Evolutionary conservation across 2,329 filamentous ascomycete species (phyloP).

Genomic region (Penicillium hesseltinei): DNA sequence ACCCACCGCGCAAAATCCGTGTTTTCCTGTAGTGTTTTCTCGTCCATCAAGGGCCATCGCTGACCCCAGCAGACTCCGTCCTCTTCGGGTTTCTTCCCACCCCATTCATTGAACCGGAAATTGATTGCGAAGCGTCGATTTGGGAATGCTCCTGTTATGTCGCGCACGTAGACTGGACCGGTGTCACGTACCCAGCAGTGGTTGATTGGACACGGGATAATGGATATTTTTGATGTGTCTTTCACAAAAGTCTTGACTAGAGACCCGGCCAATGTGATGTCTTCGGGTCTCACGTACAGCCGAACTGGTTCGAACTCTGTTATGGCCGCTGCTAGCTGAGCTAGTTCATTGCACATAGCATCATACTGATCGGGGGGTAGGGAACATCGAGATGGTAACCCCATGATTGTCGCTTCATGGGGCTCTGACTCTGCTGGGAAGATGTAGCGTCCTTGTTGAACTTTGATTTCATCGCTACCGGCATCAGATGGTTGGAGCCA

Average conservation of each 20-base stretch:
- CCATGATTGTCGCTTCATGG: constrained; percentile 13
- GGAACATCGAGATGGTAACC: constrained; percentile 7
- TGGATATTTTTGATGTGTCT: constrained; percentile 7
- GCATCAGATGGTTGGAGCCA: neutral
- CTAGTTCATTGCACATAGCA: constrained; percentile 14
- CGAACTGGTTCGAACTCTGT: constrained; percentile 25
- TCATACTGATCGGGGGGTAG: constrained; percentile 6
- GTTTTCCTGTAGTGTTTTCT: constrained; percentile 14
- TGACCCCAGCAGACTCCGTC: constrained; percentile 14
- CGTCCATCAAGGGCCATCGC: constrained; percentile 16
- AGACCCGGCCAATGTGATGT: constrained; percentile 14
- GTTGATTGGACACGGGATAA: constrained; percentile 21
- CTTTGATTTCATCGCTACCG: neutral
- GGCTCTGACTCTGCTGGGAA: constrained; percentile 13
- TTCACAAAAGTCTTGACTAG: constrained; percentile 8
- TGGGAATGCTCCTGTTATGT: constrained; percentile 13
- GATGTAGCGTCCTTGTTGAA: constrained; percentile 2
- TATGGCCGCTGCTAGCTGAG: constrained; percentile 18
- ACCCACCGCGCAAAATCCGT: constrained; percentile 17
- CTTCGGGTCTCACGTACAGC: constrained; percentile 20
- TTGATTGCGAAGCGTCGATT: constrained; percentile 18
- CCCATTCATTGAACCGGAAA: constrained; percentile 27
- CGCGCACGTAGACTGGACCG: constrained; percentile 22
- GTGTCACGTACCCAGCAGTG: constrained; percentile 26
- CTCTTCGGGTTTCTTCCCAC: constrained; percentile 19